Evolutionary conservation across 1,139 yeast genomes (phyloP), one percentile per base, ranked within the genome.

Genomic region (Ogataea hybrid): DNA sequence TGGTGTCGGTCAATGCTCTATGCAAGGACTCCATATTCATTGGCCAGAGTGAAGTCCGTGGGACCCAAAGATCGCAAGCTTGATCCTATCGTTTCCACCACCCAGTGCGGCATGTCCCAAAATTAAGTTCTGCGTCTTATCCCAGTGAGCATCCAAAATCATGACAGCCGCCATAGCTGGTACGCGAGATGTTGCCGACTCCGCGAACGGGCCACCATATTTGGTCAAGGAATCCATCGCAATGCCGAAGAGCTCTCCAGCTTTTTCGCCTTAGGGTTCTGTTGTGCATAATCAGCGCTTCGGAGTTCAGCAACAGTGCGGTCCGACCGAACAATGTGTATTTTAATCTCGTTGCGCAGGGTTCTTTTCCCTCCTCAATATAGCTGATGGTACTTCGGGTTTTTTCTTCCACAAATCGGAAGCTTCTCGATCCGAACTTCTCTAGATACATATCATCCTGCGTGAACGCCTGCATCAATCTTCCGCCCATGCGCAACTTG

Each of bases 31-130:
- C 94, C 51, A 89, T 70, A 44, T 76, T 76, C 21, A 76, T 67
- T 6, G 98, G 97, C 94, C 96, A 92, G 95, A 77, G 61, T 86
- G 92, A 22, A 89, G 56, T 0, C 96, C 94, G 59, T 92, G 98
- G 3, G 95, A 84, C 3, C 98, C 98, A 64, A 90, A 90, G 14
- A 92, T 88, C 0, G 96, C 97, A 46, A 92, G 65, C 49, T 79
- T 80, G 27, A 86, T 70, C 34, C 79, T 72, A 32, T 73, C 81
- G 20, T 74, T 72, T 6, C 95, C 95, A 27, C 97, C 97, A 31
- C 97, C 97, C 16, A 92, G 68, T 0, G 97, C 97, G 3, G 97
- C 97, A 66, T 92, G 97, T 2, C 90, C 88, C 37, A 81, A 64
- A 36, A 92, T 82, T 50, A 88, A 65, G 35, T 81, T 73, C 25